Base-by-base conservation (phyloP, 768 basidiomycete species). In the Lactarius quietus region DNA sequence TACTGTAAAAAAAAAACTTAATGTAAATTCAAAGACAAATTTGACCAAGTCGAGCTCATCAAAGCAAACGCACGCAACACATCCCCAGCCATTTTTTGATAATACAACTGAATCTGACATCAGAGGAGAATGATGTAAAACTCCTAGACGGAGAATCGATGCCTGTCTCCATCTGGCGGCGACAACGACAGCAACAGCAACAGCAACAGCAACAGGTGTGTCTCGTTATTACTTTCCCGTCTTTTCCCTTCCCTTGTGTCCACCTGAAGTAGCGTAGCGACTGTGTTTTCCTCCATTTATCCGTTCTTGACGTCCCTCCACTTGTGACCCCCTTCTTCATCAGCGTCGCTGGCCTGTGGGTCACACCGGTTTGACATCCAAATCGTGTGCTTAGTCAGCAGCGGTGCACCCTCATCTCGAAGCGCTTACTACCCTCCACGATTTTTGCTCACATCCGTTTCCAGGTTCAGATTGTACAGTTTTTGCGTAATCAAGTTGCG, bases 331-430 rank as follows among this genome's bases (percentile, higher is more conserved):
- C 55, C 17, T 20, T 43, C 63, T 58, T 41, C 61, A 66, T 62
- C 61, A 65, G 59, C 55, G n/a, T 35, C 9, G 52, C 28, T 53
- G 52, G 15, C 29, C 51, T 60, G 54, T 65, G 65, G 55, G 56
- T n/a, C 43, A 26, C 64, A 62, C 48, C 48, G 56, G 56, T 57
- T 65, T 52, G 64, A 61, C 55, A 61, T 53, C 38, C 54, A 52
- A 54, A 67, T 69, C 62, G 59, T 39, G 39, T 48, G 65, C 59
- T 67, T 58, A 59, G 57, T 67, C 36, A 66, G 65, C 60, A 29
- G 20, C 60, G 43, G 48, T 35, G 23, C 29, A 57, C 29, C 48
- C 55, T 10, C 53, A 35, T n/a, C n/a, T 35, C 29, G 18, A 35
- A 35, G 18, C 5, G 6, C 36, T 36, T 12, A 12, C 36, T 6